These are phyloP conservation scores for Caloboletus firmus DNA, from an alignment of 1,284 basidiomycete species.

Conservation along the genomic window DNA sequence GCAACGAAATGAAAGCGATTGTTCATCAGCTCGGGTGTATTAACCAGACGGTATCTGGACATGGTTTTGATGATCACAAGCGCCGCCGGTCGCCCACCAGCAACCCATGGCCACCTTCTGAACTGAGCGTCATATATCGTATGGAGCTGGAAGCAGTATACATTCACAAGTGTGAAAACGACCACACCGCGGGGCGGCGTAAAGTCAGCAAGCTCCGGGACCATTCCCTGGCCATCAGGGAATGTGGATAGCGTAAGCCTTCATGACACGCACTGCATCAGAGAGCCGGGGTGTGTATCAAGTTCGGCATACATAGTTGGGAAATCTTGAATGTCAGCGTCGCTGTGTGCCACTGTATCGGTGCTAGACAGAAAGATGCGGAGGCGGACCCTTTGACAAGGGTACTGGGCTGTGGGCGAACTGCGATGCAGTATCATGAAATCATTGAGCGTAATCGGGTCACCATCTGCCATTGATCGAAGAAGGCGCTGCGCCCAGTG, in stretches of 20 bases:
- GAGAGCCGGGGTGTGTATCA: background rate
- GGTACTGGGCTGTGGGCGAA: conserved; percentile 30
- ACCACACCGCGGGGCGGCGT: conserved; percentile 11
- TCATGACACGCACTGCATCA: conserved; percentile 13
- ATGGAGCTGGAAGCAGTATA: conserved; percentile 13
- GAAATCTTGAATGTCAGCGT: conserved; percentile 6
- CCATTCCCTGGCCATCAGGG: conserved; percentile 4
- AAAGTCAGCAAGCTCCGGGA: conserved; percentile 4
- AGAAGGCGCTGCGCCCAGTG: conserved; percentile 27
- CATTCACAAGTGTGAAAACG: conserved; percentile 9
- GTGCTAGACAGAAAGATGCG: conserved; percentile 5
- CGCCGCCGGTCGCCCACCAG: conserved; percentile 4
- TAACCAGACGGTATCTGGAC: conserved; percentile 5
- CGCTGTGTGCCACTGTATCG: conserved; percentile 10
- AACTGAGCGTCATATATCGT: conserved; percentile 9
- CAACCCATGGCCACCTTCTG: conserved; percentile 1
- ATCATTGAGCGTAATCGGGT: conserved; percentile 23
- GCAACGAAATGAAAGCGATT: conserved; percentile 8
- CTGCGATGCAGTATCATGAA: conserved; percentile 22
- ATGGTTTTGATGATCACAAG: conserved; percentile 16
- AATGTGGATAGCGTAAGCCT: conserved; percentile 15
- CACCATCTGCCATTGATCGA: conserved; percentile 23
- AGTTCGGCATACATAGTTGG: conserved; percentile 1
- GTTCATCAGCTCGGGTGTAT: conserved; percentile 4
- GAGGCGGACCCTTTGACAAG: conserved; percentile 13